These are phyloP conservation scores for Rhodotorula sp. DNA, from an alignment of 1,284 basidiomycete genomes.

Conservation along the genomic window DNA sequence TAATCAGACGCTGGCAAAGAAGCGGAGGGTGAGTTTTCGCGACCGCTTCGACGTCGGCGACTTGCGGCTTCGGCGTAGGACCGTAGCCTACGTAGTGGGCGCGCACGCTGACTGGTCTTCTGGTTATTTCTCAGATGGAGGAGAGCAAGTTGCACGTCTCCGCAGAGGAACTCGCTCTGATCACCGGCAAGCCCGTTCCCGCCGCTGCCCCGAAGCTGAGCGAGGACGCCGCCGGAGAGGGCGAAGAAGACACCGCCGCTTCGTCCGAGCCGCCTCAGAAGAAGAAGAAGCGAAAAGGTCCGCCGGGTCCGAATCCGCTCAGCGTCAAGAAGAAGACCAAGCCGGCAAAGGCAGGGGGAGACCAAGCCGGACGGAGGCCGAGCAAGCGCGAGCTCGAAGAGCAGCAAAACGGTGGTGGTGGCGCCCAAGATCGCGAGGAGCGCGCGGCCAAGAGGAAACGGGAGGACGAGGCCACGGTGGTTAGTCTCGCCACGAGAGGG, in stretches of 20 bases:
- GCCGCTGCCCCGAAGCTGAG: conserved; percentile 44
- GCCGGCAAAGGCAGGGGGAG: neutral
- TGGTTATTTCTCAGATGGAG: conserved; percentile 34
- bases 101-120: no score
- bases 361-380: neutral
- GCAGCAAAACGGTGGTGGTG: conserved; percentile 20
- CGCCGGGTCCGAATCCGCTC: conserved; percentile 79
- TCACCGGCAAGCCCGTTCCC: conserved; percentile 44
- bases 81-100: no score
- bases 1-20: conserved; percentile 67
- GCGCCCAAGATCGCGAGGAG: conserved; percentile 9
- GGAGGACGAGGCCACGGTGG: conserved; percentile 21
- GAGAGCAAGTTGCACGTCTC: conserved; percentile 49
- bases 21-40: conserved; percentile 59
- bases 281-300: conserved; percentile 57
- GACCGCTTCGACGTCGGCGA: neutral
- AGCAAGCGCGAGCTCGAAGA: conserved; percentile 9
- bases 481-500: conserved; percentile 11
- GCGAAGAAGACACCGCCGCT: neutral
- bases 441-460: conserved; percentile 1
- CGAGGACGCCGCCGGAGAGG: conserved; percentile 43
- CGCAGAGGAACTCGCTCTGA: conserved; percentile 50
- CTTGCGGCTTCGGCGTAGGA: neutral
- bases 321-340: conserved; percentile 70
- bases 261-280: conserved; percentile 39